These are phyloP conservation scores for Pelagomonas calceolata DNA, from an alignment of 108 stramenopile species.

Conservation along the genomic window DNA sequence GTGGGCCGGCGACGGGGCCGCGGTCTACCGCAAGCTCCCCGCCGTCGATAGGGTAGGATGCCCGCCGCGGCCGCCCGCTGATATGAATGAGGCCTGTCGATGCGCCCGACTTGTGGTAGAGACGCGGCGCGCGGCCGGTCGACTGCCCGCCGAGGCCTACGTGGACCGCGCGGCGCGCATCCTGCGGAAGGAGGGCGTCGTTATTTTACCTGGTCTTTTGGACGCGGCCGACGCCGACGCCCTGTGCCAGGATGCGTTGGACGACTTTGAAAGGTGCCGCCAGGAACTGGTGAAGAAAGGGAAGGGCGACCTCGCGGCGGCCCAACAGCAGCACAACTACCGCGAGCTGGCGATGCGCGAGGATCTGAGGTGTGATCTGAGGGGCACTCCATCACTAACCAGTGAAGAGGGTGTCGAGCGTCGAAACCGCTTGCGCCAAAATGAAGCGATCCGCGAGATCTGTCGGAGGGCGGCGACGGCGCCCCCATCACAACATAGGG, in stretches of 20 bases:
- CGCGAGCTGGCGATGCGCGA: constrained; percentile 60
- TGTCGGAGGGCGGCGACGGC: constrained; percentile 25
- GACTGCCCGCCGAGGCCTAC: not conserved
- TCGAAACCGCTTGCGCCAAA: constrained; percentile 35
- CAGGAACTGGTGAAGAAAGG: not conserved
- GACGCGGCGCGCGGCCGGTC: too few relatives aligned
- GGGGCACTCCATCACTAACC: constrained; percentile 18
- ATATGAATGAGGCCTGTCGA: too few relatives aligned
- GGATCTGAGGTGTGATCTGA: not conserved
- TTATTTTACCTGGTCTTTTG: not conserved
- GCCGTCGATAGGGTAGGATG: too few relatives aligned
- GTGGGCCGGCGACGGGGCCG: too few relatives aligned
- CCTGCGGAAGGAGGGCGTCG: not conserved
- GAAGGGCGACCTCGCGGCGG: not conserved
- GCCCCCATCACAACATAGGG: constrained; percentile 14
- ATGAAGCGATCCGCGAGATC: constrained; percentile 50
- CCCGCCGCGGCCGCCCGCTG: too few relatives aligned
- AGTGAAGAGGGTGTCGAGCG: constrained; percentile 10
- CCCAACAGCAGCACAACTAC: constrained; percentile 49
- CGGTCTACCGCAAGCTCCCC: too few relatives aligned
- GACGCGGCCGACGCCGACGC: not conserved
- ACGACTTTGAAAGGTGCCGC: not conserved
- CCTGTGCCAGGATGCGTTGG: not conserved
- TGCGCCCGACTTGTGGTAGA: too few relatives aligned
- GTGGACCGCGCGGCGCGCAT: not conserved